These are phyloP conservation scores for Candida sanyaensis DNA, from an alignment of 1,139 yeast species.

Conservation along the genomic window DNA sequence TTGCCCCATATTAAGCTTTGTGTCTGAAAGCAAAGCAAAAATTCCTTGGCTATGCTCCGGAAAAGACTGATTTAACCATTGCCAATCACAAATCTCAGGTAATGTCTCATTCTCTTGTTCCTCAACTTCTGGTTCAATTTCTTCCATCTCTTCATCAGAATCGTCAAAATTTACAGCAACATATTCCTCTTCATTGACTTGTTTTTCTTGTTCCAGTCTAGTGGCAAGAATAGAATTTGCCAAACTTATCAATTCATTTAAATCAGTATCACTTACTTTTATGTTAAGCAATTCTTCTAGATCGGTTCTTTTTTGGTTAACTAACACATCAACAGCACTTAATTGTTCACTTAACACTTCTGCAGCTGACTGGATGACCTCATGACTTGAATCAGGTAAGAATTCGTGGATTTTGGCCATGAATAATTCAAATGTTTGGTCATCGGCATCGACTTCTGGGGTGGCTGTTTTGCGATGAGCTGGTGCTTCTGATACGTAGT, in stretches of 20 bases:
- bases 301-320: constrained; percentile 35
- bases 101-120: constrained; percentile 13
- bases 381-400: constrained; percentile 43
- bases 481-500: constrained; percentile 8
- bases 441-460: constrained; percentile 16
- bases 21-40: constrained; percentile 18
- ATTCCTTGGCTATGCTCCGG: constrained; percentile 9
- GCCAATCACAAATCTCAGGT: constrained; percentile 6
- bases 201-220: constrained; percentile 13
- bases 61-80: constrained; percentile 5
- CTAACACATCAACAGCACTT: constrained; percentile 43
- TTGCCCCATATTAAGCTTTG: constrained; percentile 31
- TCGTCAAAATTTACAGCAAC: constrained; percentile 30
- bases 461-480: background rate
- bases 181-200: constrained; percentile 15
- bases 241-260: constrained; percentile 55
- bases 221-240: constrained; percentile 57
- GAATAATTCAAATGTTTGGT: constrained; percentile 31
- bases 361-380: constrained; percentile 55
- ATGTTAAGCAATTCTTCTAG: constrained; percentile 46
- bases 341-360: constrained; percentile 66
- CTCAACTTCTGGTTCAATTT: constrained; percentile 22
- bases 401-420: constrained; percentile 27
- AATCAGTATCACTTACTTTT: constrained; percentile 44
- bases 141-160: constrained; percentile 27